These are phyloP conservation scores for Tetraselmis striata DNA, from an alignment of 139 green algal species.

Conservation along the genomic window DNA sequence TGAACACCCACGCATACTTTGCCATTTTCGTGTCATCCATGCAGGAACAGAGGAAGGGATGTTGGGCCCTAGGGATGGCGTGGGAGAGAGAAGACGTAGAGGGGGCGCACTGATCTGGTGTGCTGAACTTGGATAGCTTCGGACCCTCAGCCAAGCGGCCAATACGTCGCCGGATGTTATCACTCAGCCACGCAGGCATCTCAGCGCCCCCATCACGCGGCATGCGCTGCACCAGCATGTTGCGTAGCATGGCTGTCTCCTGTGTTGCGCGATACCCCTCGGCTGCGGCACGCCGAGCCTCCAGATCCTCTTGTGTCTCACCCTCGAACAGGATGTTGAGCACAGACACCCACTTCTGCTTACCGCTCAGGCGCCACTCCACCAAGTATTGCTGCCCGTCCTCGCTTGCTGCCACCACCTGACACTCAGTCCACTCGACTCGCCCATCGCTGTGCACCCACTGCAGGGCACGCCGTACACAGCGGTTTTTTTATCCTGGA, in stretches of 20 bases:
- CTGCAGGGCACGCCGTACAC: too few relatives aligned
- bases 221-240: background rate
- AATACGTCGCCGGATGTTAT: background rate
- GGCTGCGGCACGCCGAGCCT: too few relatives aligned
- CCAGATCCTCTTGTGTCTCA: background rate
- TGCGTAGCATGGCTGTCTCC: background rate
- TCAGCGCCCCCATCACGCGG: background rate
- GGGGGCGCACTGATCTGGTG: background rate
- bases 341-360: background rate
- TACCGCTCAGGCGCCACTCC: background rate
- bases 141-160: background rate
- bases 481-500: too few relatives aligned
- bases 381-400: background rate
- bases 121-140: background rate
- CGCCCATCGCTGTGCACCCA: background rate
- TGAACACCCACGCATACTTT: too few relatives aligned
- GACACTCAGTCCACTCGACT: background rate
- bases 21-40: too few relatives aligned
- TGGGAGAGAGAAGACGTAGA: too few relatives aligned
- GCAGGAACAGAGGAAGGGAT: too few relatives aligned
- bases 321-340: slow-evolving; percentile 5
- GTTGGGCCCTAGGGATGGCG: too few relatives aligned
- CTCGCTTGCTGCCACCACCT: background rate
- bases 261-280: background rate
- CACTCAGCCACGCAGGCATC: background rate